Evolutionary conservation across 805 yeast species (phyloP), one percentile per base, ranked within the genome.

Genomic region (Ogataea neopini): DNA sequence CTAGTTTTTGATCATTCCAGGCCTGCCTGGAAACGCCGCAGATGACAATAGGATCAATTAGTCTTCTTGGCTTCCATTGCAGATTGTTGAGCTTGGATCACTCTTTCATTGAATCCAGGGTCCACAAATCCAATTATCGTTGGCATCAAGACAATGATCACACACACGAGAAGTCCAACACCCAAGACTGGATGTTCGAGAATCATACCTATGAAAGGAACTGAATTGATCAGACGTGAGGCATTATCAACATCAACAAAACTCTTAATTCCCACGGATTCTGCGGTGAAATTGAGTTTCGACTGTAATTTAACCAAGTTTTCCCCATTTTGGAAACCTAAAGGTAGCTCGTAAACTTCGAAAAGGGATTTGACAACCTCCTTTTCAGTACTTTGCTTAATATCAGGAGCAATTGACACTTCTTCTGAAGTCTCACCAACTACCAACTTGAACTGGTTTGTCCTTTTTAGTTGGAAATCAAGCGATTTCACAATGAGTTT

Each of bases 31-130:
- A 26, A 13, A 3, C 15, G 10, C 10, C 6, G 11, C 19, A 13
- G 10, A 6, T 13, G 10, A 28, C 10, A 15, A n/a, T 13, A 14
- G 3, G n/a, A 3, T 39, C 15, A 39, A 15, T 25, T 15, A 10
- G 28, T 29, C 33, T 39, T 39, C 33, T 39, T 39, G 6, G 33
- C 33, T 15, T 39, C 37, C 28, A 40, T 17, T 14, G 43, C 48
- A n/a, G 38, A 44, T 44, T 51, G 48, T 45, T 44, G 59, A n/a
- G 58, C 59, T 30, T 52, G 52, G 14, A 55, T 47, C 18, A 56
- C 54, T 13, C 63, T 43, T 14, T 60, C 63, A 22, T 51, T 57
- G 39, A 60, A 62, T 1, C 45, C 56, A 0, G 69, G 68, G 36
- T 64, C 67, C 6, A 62, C n/a, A n/a, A 40, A 39, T 14, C 57